Evolutionary conservation across 2,329 filamentous ascomycete species (phyloP).

Genomic region (Penicillium sp.): DNA sequence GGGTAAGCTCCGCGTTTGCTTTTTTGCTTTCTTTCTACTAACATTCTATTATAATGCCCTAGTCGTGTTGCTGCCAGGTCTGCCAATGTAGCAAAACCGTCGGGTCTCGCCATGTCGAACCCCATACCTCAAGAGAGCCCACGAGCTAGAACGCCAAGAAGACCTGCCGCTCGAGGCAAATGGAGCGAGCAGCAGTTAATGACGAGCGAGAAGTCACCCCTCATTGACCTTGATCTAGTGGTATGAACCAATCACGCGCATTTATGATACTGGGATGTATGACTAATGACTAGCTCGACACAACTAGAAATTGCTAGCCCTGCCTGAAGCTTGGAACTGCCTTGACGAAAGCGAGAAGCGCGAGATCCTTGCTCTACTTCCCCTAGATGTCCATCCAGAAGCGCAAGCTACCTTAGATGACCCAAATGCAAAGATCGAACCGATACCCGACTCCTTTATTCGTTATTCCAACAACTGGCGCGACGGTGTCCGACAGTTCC

Average conservation of each 20-base stretch:
- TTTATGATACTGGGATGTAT: background rate
- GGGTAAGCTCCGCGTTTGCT: slow-evolving; percentile 21
- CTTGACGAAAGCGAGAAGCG: slow-evolving; percentile 44
- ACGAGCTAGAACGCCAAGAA: slow-evolving; percentile 33
- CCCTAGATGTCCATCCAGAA: slow-evolving; percentile 43
- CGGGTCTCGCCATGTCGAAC: slow-evolving; percentile 29
- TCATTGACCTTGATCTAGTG: slow-evolving; percentile 40
- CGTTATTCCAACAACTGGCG: slow-evolving; percentile 52
- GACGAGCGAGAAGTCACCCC: slow-evolving; percentile 39
- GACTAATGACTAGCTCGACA: background rate
- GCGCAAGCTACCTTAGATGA: slow-evolving; percentile 30
- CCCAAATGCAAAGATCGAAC: slow-evolving; percentile 35
- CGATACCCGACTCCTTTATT: slow-evolving; percentile 42
- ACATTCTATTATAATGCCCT: slow-evolving; percentile 16
- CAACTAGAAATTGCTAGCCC: slow-evolving; percentile 40
- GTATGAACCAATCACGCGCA: slow-evolving; percentile 26
- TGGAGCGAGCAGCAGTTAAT: slow-evolving; percentile 42
- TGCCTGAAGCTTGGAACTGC: slow-evolving; percentile 43
- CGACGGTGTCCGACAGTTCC: slow-evolving; percentile 55
- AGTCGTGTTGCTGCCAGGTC: slow-evolving; percentile 21
- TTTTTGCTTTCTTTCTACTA: background rate
- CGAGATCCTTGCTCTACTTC: slow-evolving; percentile 42
- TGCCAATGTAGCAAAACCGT: slow-evolving; percentile 29
- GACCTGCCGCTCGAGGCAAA: slow-evolving; percentile 34
- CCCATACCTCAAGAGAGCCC: slow-evolving; percentile 19